Evolutionary conservation across 1,284 basidiomycete species (phyloP).

Genomic region (Ustilago hordei): DNA sequence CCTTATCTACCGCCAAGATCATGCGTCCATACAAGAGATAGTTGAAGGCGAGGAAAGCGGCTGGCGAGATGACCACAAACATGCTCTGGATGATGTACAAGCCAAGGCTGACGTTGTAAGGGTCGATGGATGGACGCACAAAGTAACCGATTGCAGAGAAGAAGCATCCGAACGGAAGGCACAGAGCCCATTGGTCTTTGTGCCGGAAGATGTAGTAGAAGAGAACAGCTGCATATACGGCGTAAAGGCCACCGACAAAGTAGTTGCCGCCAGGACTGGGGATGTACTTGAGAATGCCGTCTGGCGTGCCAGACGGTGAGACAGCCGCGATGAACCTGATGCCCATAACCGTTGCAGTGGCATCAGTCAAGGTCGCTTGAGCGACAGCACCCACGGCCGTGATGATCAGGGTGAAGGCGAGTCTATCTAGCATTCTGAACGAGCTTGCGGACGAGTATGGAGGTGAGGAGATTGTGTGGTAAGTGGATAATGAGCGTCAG

Average conservation of each 20-base stretch:
- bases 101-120: slow-evolving; percentile 19
- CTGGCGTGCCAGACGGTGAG: slow-evolving; percentile 2
- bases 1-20: slow-evolving; percentile 38
- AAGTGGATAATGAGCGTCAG: not conserved
- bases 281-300: slow-evolving; percentile 43
- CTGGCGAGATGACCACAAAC: slow-evolving; percentile 57
- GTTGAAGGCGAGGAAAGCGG: slow-evolving; percentile 59
- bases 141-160: slow-evolving; percentile 44
- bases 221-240: slow-evolving; percentile 17
- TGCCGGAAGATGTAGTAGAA: slow-evolving; percentile 33
- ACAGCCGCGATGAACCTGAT: slow-evolving; percentile 3
- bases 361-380: not conserved
- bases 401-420: not conserved
- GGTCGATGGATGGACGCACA: slow-evolving; percentile 35
- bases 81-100: slow-evolving; percentile 51
- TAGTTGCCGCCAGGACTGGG: slow-evolving; percentile 48
- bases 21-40: slow-evolving; percentile 58
- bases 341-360: not conserved
- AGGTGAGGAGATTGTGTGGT: too few relatives aligned
- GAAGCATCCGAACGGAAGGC: slow-evolving; percentile 52
- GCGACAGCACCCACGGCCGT: slow-evolving; percentile 1
- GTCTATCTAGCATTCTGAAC: not conserved
- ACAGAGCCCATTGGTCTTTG: slow-evolving; percentile 53
- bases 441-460: not conserved
- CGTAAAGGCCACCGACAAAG: slow-evolving; percentile 38